A percentile compares a stretch with the other conserved stretches of the same genome.
These are phyloP conservation scores for Metarhizium humberi DNA, from an alignment of 2,329 filamentous ascomycete genomes.

Conservation along the genomic window DNA sequence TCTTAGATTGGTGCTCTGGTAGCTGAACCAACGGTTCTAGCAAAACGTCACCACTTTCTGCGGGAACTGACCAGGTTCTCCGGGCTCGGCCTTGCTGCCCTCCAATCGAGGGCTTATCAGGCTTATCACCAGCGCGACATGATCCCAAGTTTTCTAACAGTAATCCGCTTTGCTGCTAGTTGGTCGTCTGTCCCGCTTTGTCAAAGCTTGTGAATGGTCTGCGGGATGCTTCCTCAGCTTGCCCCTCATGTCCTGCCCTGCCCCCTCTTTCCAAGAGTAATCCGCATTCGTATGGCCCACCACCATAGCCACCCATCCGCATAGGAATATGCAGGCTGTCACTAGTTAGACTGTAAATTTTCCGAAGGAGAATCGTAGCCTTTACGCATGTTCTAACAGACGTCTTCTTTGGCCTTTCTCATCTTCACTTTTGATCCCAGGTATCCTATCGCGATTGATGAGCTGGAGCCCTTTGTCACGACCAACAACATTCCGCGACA, in stretches of 20 bases:
- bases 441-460: not conserved
- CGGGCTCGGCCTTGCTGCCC: not conserved
- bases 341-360: not conserved
- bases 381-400: not conserved
- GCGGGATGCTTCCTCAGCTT: not conserved
- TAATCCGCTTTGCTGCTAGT: not conserved
- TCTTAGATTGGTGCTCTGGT: too few species aligned
- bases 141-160: not conserved
- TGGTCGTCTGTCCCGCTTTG: not conserved
- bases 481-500: slow-evolving; percentile 4
- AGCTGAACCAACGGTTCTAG: too few species aligned
- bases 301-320: not conserved
- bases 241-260: not conserved
- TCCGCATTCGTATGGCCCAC: not conserved
- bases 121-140: not conserved
- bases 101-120: not conserved
- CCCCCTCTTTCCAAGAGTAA: not conserved
- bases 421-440: not conserved
- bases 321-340: not conserved
- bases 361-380: not conserved
- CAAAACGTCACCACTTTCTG: too few species aligned
- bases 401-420: not conserved
- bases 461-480: not conserved
- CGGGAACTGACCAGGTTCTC: not conserved
- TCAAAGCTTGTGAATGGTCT: not conserved